Base-by-base conservation (phyloP, 2,329 filamentous ascomycete species). In the Pseudogymnoascus sp. region DNA sequence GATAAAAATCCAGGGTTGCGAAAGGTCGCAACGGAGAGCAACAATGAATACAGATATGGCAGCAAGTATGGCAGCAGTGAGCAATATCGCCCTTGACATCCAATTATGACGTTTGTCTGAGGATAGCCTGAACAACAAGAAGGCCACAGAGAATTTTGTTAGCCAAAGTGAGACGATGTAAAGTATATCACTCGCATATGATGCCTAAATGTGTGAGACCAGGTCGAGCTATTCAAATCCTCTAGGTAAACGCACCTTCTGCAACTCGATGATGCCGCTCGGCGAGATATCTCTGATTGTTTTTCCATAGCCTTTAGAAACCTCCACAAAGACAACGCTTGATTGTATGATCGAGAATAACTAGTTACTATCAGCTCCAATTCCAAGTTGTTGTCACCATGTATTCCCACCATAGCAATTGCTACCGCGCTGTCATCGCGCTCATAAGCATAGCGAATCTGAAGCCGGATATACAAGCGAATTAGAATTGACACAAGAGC, bases 91-190 rank as follows among this genome's bases (percentile, higher is more conserved):
- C 64, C 71, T 73, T 4, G 75, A 72, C 2, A 71, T 68, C 11
- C 70, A 60, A 9, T 71, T 71, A 65, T 80, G 78, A 4, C 64
- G 65, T 59, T 72, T 74, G 29, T 76, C 72, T 5, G 76, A 76
- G 2, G 77, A 77, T 13, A 80, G 69, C 4, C 77, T 76, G 17
- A 77, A 68, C 60, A 78, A 75, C 9, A 80, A 73, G 13, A 75
- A 71, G 5, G 74, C 70, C 37, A 78, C 71, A 7, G 74, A 74
- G 60, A 70, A 71, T 65, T 80, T 79, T 3, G 76, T 76, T 13
- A 78, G 68, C 63, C 75, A 77, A 17, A 79, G 64, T 0, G 71
- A 68, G 33, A 76, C 40, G 41, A 80, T 64, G 60, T 74, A 76
- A 60, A 80, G 69, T n/a, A 78, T 67, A 62, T 80, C 75, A 63